These are phyloP conservation scores for Cryptomeria japonica DNA, from an alignment of 75 land plant species.

Conservation along the genomic window DNA sequence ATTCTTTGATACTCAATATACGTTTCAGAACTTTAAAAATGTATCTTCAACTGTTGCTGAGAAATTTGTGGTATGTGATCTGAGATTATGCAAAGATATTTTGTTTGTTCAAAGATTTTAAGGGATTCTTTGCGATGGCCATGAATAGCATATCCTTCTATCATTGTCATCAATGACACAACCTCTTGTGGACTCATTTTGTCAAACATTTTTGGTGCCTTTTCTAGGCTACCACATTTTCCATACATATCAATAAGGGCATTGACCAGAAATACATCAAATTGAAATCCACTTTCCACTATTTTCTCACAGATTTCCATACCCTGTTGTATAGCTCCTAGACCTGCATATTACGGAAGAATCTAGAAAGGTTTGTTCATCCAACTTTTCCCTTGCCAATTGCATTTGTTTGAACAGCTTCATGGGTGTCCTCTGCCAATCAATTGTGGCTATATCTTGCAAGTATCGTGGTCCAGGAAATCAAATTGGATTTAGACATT, in stretches of 20 bases:
- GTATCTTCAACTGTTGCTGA: no score
- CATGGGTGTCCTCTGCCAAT: conserved; percentile 9
- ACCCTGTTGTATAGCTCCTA: conserved; percentile 9
- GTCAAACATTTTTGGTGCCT: conserved; percentile 20
- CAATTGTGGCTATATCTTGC: conserved; percentile 16
- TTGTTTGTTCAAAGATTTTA: conserved; percentile 19
- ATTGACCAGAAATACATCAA: conserved; percentile 21
- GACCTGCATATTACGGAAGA: conserved; percentile 3
- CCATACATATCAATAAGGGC: conserved; percentile 33
- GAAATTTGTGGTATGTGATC: no score
- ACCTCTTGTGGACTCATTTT: conserved; percentile 14
- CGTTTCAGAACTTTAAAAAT: no score
- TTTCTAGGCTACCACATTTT: conserved; percentile 17
- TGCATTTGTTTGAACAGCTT: conserved; percentile 17
- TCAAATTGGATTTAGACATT: background rate
- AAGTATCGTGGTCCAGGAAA: conserved; percentile 24
- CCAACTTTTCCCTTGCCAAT: background rate
- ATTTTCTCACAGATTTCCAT: conserved; percentile 9
- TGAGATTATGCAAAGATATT: conserved; percentile 12
- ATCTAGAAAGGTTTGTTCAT: conserved; percentile 8
- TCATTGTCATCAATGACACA: conserved; percentile 24
- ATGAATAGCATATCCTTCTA: conserved; percentile 23
- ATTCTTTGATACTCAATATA: no score
- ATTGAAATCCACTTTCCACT: conserved; percentile 13
- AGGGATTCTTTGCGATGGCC: conserved; percentile 14